Evolutionary conservation across 257 asterid genomes (phyloP).

Genomic region (Craterostigma plantagineum): DNA sequence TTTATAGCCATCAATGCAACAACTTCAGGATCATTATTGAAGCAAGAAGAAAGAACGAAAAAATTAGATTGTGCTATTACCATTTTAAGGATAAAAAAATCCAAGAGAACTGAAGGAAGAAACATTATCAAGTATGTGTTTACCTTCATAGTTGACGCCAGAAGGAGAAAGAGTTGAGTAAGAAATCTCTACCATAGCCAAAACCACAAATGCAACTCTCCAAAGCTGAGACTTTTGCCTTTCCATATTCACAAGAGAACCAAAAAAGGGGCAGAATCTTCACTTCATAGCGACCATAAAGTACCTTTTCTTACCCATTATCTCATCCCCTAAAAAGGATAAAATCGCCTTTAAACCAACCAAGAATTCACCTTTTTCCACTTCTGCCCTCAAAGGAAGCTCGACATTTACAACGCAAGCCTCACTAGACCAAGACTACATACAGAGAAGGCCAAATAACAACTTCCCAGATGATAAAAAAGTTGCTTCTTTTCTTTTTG

Average conservation of each 20-base stretch:
- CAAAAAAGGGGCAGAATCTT: no score
- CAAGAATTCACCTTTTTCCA: no score
- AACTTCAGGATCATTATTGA: conserved; percentile 32
- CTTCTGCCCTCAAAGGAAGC: no score
- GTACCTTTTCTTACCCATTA: no score
- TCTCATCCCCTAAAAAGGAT: no score
- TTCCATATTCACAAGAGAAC: conserved; percentile 21
- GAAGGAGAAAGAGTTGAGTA: conserved; percentile 84
- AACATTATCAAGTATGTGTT: conserved; percentile 15
- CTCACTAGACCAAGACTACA: neutral
- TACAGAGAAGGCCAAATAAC: neutral
- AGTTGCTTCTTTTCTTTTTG: no score
- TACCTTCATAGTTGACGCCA: conserved; percentile 95
- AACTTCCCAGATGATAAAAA: conserved; percentile 3
- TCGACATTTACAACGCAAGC: no score
- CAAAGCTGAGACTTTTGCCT: conserved; percentile 19
- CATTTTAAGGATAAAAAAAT: no score
- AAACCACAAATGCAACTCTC: conserved; percentile 26
- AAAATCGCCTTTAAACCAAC: no score
- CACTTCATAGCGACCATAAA: no score
- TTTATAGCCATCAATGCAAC: conserved; percentile 78
- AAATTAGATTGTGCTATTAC: no score
- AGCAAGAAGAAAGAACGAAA: no score
- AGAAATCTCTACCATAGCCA: conserved; percentile 34
- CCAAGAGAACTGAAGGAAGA: neutral